These are phyloP conservation scores for Eucalyptus guilfoylei DNA, from an alignment of 345 rosid genomes.

Conservation along the genomic window DNA sequence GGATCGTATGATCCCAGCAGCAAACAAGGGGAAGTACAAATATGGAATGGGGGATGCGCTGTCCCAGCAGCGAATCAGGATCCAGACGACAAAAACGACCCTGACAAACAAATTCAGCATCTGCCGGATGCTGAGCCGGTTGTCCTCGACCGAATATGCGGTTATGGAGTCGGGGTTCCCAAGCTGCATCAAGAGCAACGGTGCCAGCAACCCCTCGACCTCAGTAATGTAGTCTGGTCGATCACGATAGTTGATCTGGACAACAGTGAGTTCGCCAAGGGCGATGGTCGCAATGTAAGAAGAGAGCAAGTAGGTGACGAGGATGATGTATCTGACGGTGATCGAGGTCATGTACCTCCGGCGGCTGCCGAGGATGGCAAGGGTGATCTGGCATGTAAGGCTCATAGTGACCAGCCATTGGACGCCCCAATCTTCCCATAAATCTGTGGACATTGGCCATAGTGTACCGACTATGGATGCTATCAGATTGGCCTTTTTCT, in stretches of 20 bases:
- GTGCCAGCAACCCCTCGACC: conserved; percentile 2
- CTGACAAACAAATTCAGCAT: not conserved
- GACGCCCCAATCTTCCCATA: conserved; percentile 8
- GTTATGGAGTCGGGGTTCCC: conserved; percentile 7
- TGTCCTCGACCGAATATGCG: conserved; percentile 7
- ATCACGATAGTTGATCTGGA: not conserved
- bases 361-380: conserved; percentile 1
- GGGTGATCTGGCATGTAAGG: not conserved
- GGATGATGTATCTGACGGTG: not conserved
- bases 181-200: conserved; percentile 1
- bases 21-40: not conserved
- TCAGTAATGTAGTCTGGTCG: not conserved
- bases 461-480: not conserved
- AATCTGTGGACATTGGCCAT: not conserved
- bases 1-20: not conserved
- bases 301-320: conserved; percentile 1
- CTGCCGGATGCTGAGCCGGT: not conserved
- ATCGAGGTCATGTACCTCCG: not conserved
- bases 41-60: not conserved
- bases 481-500: not conserved
- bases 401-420: not conserved
- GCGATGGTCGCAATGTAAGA: not conserved
- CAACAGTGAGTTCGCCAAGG: conserved; percentile 4
- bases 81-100: not conserved
- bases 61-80: not conserved